A percentile compares a stretch with the other conserved stretches of the same genome.
Evolutionary conservation across 345 rosid genomes (phyloP).

Genomic region (Populus pruinosa): DNA sequence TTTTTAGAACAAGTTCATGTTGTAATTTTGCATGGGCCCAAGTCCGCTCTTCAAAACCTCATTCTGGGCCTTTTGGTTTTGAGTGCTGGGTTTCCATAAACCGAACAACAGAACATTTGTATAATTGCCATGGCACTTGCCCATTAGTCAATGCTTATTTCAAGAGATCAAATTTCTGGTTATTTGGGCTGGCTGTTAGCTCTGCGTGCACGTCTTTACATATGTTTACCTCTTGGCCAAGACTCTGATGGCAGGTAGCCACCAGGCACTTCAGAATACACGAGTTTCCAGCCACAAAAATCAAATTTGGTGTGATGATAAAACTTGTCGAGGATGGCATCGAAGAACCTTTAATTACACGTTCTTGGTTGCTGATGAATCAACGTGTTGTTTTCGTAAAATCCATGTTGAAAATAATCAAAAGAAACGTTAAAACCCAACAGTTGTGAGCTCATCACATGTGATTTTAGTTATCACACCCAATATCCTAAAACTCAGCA

Average conservation of each 20-base stretch:
- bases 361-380: no score
- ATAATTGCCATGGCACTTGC: background rate
- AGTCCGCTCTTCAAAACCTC: background rate
- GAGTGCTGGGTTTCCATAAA: background rate
- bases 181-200: background rate
- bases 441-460: no score
- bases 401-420: no score
- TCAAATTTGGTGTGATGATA: no score
- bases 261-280: no score
- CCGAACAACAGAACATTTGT: background rate
- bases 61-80: background rate
- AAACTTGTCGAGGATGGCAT: no score
- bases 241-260: background rate
- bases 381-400: no score
- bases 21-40: background rate
- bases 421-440: no score
- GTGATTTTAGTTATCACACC: accelerated
- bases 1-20: background rate
- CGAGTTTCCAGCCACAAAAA: no score
- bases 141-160: background rate
- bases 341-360: no score
- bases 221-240: background rate
- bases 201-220: background rate
- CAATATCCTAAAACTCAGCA: no score
- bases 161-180: background rate